Percentiles rank a stretch among this genome's conserved stretches.
Evolutionary conservation across 257 asterid genomes (phyloP).

Genomic region (Plantago major): DNA sequence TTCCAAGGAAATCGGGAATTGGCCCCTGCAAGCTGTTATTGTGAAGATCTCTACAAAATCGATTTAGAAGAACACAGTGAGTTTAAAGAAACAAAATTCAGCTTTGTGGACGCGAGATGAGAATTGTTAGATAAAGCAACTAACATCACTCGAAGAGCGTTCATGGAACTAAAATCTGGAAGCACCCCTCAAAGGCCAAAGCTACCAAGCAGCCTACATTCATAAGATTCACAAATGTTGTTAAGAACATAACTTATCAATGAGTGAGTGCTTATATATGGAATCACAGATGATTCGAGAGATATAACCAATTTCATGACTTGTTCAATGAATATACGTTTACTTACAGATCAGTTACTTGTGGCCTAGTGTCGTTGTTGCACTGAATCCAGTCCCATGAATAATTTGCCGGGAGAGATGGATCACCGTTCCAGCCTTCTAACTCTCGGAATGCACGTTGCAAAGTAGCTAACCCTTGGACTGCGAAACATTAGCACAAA

Average conservation of each 20-base stretch:
- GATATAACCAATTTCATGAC: neutral
- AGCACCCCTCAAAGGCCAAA: slow-evolving; percentile 22
- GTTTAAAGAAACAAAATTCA: too few relatives aligned
- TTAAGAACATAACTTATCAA: neutral
- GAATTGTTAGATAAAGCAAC: neutral
- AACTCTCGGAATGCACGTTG: slow-evolving; percentile 29
- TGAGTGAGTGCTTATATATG: too few relatives aligned
- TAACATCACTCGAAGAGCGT: slow-evolving; percentile 54
- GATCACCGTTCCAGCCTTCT: slow-evolving; percentile 63
- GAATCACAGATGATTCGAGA: too few relatives aligned
- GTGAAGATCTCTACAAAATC: slow-evolving; percentile 44
- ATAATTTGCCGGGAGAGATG: slow-evolving; percentile 64
- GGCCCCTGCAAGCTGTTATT: slow-evolving; percentile 46
- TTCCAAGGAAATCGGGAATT: slow-evolving; percentile 54
- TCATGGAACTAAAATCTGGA: slow-evolving; percentile 42
- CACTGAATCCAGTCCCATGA: slow-evolving; percentile 77
- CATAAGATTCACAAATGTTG: neutral
- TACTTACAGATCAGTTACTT: slow-evolving; percentile 62
- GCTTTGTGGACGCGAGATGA: neutral
- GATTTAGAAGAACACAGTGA: neutral
- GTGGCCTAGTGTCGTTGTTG: slow-evolving; percentile 43
- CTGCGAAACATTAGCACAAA: slow-evolving; percentile 19
- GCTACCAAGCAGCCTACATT: slow-evolving; percentile 28
- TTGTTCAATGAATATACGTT: neutral
- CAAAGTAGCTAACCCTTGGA: slow-evolving; percentile 40